phyloP scores from a whole-genome alignment of 2,329 filamentous ascomycete genomes.

The Claviceps arundinis region DNA sequence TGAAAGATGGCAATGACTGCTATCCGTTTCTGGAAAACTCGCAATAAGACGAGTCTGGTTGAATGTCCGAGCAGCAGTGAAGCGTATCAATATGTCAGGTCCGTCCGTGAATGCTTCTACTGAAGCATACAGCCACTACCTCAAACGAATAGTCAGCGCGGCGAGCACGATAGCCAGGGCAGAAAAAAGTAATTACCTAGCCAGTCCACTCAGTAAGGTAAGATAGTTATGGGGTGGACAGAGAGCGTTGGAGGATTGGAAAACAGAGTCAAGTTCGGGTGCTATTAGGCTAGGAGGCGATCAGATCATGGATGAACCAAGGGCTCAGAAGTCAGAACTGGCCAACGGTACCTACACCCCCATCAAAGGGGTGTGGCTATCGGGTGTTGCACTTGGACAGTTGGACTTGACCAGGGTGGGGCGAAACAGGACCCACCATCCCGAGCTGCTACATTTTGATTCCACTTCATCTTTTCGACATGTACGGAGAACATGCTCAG shows the following conservation, averaged over 20 bases:
- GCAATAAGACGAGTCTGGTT: neutral
- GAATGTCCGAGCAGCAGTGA: neutral
- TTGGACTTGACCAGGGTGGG: neutral
- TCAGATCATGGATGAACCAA: slow-evolving; percentile 1
- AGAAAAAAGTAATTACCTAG: slow-evolving; percentile 1
- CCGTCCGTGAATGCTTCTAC: slow-evolving; percentile 3
- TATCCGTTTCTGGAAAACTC: too few relatives aligned
- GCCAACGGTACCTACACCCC: too few relatives aligned
- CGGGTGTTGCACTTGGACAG: neutral
- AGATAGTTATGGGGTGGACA: slow-evolving; percentile 4
- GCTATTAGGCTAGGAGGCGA: neutral
- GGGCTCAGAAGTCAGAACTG: neutral
- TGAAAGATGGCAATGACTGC: too few relatives aligned
- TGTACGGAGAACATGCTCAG: neutral
- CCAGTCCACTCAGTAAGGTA: neutral
- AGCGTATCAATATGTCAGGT: neutral
- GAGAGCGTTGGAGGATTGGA: slow-evolving; percentile 4
- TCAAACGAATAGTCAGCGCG: neutral
- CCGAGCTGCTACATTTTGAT: neutral
- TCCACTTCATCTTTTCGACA: neutral
- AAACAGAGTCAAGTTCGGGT: neutral
- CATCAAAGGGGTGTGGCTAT: too few relatives aligned
- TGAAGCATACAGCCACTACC: slow-evolving; percentile 1
- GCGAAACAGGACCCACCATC: neutral
- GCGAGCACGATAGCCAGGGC: slow-evolving; percentile 2